Evolutionary conservation across 139 green algal species (phyloP).

Genomic region (Closterium sp.): DNA sequence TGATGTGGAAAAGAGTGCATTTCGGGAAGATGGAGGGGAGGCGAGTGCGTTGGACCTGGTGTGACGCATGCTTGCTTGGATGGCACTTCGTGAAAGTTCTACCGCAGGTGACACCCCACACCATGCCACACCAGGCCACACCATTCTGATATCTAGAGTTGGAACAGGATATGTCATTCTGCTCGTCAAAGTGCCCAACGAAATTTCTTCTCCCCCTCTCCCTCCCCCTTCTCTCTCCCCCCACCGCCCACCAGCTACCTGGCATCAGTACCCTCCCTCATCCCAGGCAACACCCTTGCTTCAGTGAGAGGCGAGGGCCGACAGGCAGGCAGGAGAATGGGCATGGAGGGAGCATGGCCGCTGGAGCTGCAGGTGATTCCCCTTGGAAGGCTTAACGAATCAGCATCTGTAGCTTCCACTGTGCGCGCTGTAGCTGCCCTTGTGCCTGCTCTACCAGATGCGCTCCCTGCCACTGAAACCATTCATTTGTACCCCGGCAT

Average conservation of each 20-base stretch:
- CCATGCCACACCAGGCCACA: constrained; percentile 1
- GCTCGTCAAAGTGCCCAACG: background rate
- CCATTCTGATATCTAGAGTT: background rate
- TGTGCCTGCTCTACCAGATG: background rate
- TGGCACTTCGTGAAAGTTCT: background rate
- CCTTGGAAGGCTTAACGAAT: too few species aligned
- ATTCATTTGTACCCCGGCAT: too few species aligned
- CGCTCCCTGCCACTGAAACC: too few species aligned
- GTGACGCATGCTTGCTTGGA: background rate
- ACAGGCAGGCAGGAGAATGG: background rate
- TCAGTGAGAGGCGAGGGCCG: background rate
- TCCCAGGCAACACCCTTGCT: background rate
- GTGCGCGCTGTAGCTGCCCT: too few species aligned
- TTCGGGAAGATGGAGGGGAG: too few species aligned
- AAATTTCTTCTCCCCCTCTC: background rate
- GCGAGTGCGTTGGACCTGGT: background rate
- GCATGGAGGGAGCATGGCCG: background rate
- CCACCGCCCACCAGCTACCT: background rate
- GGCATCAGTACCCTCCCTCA: background rate
- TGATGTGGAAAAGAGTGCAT: too few species aligned
- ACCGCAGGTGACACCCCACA: background rate
- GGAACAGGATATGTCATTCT: background rate
- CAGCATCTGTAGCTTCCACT: too few species aligned
- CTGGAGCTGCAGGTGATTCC: background rate
- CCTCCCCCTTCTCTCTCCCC: background rate